Evolutionary conservation across 768 basidiomycete species (phyloP).

Genomic region (Hygrocybe punicea): DNA sequence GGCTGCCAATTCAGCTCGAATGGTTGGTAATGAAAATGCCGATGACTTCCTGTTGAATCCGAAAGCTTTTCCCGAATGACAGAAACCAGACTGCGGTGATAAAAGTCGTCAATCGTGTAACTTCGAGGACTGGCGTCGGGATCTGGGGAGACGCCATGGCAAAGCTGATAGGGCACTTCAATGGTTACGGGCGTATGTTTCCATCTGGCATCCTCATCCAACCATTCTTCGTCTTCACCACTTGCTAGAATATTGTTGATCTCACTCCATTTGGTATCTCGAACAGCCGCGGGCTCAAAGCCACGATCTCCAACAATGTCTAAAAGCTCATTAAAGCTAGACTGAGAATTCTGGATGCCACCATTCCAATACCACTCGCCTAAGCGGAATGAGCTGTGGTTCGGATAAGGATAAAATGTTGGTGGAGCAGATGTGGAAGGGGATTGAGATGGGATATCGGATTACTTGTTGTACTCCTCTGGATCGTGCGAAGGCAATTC

Average conservation of each 20-base stretch:
- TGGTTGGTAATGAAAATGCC: slow-evolving; percentile 16
- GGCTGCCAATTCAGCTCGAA: slow-evolving; percentile 13
- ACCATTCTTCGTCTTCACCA: neutral
- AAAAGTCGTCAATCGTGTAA: slow-evolving; percentile 6
- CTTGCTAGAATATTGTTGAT: neutral
- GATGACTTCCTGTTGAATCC: neutral
- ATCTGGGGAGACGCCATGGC: neutral
- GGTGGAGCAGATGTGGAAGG: neutral
- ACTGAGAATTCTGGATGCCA: neutral
- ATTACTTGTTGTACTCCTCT: neutral
- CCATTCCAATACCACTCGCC: neutral
- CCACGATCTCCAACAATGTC: neutral
- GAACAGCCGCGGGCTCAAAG: neutral
- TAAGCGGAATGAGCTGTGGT: neutral
- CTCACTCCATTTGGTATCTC: neutral
- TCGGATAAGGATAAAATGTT: neutral
- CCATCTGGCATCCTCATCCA: neutral
- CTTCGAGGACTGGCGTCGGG: slow-evolving; percentile 4
- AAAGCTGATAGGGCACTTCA: neutral
- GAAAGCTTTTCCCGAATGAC: slow-evolving; percentile 16
- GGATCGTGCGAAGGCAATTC: neutral
- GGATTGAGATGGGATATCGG: neutral
- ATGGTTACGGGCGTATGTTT: neutral
- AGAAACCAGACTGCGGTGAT: slow-evolving; percentile 11
- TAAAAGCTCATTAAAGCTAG: neutral